Evolutionary conservation across 164 flowering plant species (phyloP).

Genomic region (Saururus chinensis): DNA sequence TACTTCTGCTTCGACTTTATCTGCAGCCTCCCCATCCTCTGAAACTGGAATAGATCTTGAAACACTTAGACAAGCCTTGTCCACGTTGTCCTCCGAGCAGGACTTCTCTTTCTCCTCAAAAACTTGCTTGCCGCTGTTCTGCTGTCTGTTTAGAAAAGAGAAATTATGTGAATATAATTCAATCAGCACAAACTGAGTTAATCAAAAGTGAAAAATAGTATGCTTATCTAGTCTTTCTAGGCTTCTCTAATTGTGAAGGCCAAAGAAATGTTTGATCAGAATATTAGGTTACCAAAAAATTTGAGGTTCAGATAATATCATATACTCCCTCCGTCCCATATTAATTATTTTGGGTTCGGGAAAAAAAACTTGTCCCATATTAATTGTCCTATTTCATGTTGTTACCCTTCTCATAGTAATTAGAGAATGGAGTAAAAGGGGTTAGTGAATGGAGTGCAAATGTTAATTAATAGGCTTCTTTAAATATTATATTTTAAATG

Average conservation of each 20-base stretch:
- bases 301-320: no score
- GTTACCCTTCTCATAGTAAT: no score
- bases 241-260: background rate
- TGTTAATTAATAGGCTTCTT: no score
- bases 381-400: no score
- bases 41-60: slow-evolving; percentile 42
- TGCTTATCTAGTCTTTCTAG: background rate
- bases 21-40: slow-evolving; percentile 31
- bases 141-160: slow-evolving; percentile 35
- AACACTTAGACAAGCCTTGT: slow-evolving; percentile 79
- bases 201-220: background rate
- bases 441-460: no score
- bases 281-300: no score
- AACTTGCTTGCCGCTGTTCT: slow-evolving; percentile 50
- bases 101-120: slow-evolving; percentile 62
- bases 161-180: background rate
- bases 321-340: no score
- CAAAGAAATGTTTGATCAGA: background rate
- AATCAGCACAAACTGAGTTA: background rate
- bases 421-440: no score
- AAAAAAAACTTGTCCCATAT: no score
- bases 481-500: no score
- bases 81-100: slow-evolving; percentile 67
- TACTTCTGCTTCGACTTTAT: slow-evolving; percentile 53
- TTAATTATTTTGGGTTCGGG: no score